Percentiles rank a stretch among this genome's conserved stretches.
Conservation (phyloP, 2,329 filamentous ascomycete species). For the Dactylellina haptotyla region DNA sequence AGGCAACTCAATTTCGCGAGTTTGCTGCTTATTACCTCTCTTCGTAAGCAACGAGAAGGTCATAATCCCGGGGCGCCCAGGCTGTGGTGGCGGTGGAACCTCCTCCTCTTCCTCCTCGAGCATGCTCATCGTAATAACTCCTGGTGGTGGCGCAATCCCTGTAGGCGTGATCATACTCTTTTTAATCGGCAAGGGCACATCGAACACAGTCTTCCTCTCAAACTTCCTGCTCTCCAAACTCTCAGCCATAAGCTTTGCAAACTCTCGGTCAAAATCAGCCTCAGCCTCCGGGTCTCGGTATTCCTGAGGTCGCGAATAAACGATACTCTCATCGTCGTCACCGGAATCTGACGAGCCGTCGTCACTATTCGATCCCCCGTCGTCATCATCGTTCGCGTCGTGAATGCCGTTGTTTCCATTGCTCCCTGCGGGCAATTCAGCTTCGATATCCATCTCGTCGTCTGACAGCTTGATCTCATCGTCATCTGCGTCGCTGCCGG, state of each 20-base stretch:
- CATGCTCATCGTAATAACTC: constrained; percentile 51
- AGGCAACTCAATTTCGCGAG: constrained; percentile 60
- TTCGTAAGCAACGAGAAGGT: constrained; percentile 96
- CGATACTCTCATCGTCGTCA: constrained; percentile 75
- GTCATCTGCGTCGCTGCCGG: constrained; percentile 71
- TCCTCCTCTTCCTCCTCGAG: constrained; percentile 48
- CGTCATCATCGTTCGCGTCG: constrained; percentile 57
- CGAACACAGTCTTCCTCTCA: constrained; percentile 91
- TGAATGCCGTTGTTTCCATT: constrained; percentile 65
- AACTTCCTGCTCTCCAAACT: constrained; percentile 95
- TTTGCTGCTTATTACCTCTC: constrained; percentile 90
- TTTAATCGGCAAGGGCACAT: constrained; percentile 95
- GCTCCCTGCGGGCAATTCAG: constrained; percentile 59
- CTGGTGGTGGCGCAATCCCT: constrained; percentile 7
- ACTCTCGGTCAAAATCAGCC: constrained; percentile 96
- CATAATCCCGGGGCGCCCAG: constrained; percentile 75
- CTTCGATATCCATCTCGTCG: constrained; percentile 64
- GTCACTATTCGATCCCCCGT: constrained; percentile 66
- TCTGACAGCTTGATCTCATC: constrained; percentile 67
- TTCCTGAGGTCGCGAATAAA: constrained; percentile 90
- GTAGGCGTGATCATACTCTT: constrained; percentile 59
- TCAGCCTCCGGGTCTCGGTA: constrained; percentile 91
- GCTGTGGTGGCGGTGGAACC: constrained; percentile 24
- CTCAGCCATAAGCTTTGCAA: constrained; percentile 98
- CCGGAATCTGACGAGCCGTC: constrained; percentile 71